Evolutionary conservation across 2,329 filamentous ascomycete species (phyloP).

Genomic region (Aciculosporium take): DNA sequence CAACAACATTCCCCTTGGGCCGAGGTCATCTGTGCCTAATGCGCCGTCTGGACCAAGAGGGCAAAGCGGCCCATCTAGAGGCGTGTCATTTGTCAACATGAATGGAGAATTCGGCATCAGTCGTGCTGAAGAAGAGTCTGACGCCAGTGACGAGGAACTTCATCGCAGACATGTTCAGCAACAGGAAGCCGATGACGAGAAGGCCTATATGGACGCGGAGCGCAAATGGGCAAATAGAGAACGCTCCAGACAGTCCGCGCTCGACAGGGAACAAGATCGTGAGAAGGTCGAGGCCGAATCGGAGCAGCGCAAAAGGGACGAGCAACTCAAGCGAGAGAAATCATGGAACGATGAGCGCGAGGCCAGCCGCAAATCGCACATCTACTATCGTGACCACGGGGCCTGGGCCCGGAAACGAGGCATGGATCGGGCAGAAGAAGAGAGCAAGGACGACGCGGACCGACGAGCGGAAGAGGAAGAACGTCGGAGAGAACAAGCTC

Average conservation of each 20-base stretch:
- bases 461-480: constrained; percentile 67
- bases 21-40: constrained; percentile 41
- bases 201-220: constrained; percentile 71
- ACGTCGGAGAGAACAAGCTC: constrained; percentile 49
- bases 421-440: constrained; percentile 58
- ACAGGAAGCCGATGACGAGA: constrained; percentile 61
- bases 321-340: constrained; percentile 47
- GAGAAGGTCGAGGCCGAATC: constrained; percentile 62
- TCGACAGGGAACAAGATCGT: constrained; percentile 71
- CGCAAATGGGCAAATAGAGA: constrained; percentile 86
- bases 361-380: constrained; percentile 51
- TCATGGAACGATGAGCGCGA: constrained; percentile 91
- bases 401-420: constrained; percentile 74
- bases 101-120: constrained; percentile 56
- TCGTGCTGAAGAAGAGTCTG: constrained; percentile 71
- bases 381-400: constrained; percentile 79
- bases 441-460: constrained; percentile 67
- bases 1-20: constrained; percentile 32
- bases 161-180: constrained; percentile 58
- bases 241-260: constrained; percentile 63
- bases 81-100: constrained; percentile 70
- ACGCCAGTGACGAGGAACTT: constrained; percentile 77
- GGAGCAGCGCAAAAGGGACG: constrained; percentile 50
- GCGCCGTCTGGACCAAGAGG: constrained; percentile 54
- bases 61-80: constrained; percentile 47